Evolutionary conservation across 306 rosid species (phyloP).

Genomic region (Pyrus bretschneideri): DNA sequence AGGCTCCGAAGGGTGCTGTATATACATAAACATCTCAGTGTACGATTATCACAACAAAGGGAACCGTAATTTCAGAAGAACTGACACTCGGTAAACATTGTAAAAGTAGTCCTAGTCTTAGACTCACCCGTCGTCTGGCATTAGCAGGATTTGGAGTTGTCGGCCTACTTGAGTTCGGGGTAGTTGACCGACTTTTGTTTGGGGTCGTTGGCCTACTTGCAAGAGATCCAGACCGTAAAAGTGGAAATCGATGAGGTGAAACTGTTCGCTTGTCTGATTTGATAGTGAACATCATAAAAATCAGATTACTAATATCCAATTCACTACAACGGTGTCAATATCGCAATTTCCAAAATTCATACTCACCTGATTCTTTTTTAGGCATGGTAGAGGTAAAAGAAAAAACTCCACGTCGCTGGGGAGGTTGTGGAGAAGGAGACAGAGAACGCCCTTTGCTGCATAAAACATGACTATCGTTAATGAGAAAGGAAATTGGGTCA

Average conservation of each 20-base stretch:
- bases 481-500: background rate
- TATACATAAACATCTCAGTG: constrained; percentile 5
- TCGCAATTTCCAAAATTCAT: background rate
- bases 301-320: constrained; percentile 7
- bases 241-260: constrained; percentile 93
- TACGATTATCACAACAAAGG: background rate
- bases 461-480: constrained; percentile 1
- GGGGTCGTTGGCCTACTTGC: constrained; percentile 70
- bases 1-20: constrained; percentile 87
- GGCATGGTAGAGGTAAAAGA: constrained; percentile 76
- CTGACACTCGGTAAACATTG: background rate
- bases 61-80: background rate
- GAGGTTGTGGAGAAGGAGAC: constrained; percentile 50
- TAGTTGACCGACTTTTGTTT: constrained; percentile 54
- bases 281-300: constrained; percentile 17
- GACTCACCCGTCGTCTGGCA: constrained; percentile 64
- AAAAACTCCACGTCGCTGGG: constrained; percentile 53
- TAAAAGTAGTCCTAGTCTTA: background rate
- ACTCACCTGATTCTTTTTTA: constrained; percentile 60
- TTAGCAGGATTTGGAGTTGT: constrained; percentile 75
- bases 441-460: constrained; percentile 76
- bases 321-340: background rate
- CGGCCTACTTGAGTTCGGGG: constrained; percentile 82
- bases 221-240: constrained; percentile 81
- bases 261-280: constrained; percentile 68